Base-by-base conservation (phyloP, 495 filamentous ascomycete genomes). In the Cudoniella acicularis region DNA sequence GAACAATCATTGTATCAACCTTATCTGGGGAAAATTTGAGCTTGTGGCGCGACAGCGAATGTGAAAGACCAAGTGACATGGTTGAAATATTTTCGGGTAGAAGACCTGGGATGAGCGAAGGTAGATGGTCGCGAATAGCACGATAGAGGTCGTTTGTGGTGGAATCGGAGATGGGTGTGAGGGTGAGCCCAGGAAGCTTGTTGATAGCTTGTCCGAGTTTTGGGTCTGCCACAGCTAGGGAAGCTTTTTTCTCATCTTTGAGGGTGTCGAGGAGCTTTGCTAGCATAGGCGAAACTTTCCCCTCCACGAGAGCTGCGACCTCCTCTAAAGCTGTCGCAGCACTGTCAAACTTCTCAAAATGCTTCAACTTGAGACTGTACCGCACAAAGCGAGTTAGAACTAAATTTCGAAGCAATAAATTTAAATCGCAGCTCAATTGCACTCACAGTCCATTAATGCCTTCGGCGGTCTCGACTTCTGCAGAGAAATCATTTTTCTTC, bases 1-100 rank as follows among this genome's bases (percentile, higher is more conserved):
- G 94, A 41, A 99, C 90, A 64, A 99, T 96, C 94, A 99, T 99
- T 52, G 92, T 92, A 66, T 99, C 94, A 56, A 99, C 96, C 79
- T 99, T 99, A 66, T 99, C 94, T 47, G 94, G 88, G 3, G 92
- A 96, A 79, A 99, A 99, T 78, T 96, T 96, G 64, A 99, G 85
- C 79, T 93, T 96, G 78, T 99, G 92, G 58, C 94, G 87, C n/a
- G 94, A 96, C 48, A 99, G 83, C 41, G 91, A 96, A 77, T 99
- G 94, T 16, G 95, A 96, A 21, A 99, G 83, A 79, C 95, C 94
- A 52, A 99, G 82, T 21, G 88, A 85, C 91, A 97, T 98, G 67
- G 91, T 90, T 60, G 88, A 84, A 69, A 96, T 85, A 67, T 92
- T 91, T 68, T 89, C 83, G 45, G 90, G 87, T 4, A 87, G 77